Conservation (phyloP, 352 stramenopile species). For the Globisporangium emineosum region DNA sequence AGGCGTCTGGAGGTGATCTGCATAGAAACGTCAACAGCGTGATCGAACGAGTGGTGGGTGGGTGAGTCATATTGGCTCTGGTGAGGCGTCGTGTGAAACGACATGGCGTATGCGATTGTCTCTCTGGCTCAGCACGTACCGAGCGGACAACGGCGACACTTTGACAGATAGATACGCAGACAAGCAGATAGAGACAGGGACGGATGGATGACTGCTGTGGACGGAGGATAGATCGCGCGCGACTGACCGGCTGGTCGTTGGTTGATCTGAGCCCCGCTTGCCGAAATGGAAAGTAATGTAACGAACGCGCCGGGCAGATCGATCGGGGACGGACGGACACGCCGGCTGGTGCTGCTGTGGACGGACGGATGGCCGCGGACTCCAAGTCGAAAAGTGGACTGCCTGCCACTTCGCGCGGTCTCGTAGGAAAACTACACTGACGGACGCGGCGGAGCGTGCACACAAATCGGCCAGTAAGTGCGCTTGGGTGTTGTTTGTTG, state of each 20-base stretch:
- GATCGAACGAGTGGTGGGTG: neutral
- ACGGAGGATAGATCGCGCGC: neutral
- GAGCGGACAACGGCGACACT: neutral
- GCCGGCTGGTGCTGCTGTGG: neutral
- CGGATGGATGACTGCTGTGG: neutral
- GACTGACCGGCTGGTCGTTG: neutral
- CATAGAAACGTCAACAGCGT: neutral
- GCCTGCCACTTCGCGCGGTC: constrained; percentile 9
- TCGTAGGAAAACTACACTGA: constrained; percentile 2
- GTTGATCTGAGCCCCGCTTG: constrained; percentile 12
- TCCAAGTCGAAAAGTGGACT: constrained; percentile 1
- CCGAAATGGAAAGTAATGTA: constrained; percentile 23
- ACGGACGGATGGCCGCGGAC: neutral
- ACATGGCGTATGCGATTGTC: neutral
- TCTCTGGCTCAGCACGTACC: neutral
- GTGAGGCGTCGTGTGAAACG: neutral
- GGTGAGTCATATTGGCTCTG: neutral
- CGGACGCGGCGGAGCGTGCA: constrained; percentile 7
- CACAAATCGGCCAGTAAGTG: constrained; percentile 1
- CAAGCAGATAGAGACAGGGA: neutral
- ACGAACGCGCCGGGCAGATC: neutral
- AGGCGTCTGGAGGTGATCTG: neutral
- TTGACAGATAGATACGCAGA: constrained; percentile 7
- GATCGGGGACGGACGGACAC: constrained; percentile 3
- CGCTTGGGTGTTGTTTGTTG: neutral